A percentile compares a stretch with the other conserved stretches of the same genome.
Evolutionary conservation across 305 asterid genomes (phyloP).

Genomic region (Fraxinus paxiana): DNA sequence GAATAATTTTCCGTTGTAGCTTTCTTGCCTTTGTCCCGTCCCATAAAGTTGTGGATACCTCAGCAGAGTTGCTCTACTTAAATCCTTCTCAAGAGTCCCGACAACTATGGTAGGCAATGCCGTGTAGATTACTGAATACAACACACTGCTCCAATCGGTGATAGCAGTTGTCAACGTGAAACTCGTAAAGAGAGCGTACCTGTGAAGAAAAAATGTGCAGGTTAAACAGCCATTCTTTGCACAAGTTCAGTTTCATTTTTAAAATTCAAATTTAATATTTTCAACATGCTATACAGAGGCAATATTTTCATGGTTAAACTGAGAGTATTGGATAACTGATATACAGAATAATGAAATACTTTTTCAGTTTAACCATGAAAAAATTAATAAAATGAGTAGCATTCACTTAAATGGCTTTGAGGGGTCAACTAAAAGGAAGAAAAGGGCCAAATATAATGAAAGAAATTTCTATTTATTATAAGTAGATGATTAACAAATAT

Average conservation of each 20-base stretch:
- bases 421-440: background rate
- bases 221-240: background rate
- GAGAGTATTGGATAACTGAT: background rate
- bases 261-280: background rate
- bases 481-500: background rate
- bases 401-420: background rate
- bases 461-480: background rate
- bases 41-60: slow-evolving; percentile 83
- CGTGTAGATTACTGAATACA: slow-evolving; percentile 82
- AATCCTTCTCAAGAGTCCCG: slow-evolving; percentile 83
- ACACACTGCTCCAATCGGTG: slow-evolving; percentile 94
- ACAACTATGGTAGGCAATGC: slow-evolving; percentile 76
- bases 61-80: slow-evolving; percentile 66
- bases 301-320: background rate
- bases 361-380: background rate
- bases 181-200: slow-evolving; percentile 78
- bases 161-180: slow-evolving; percentile 90
- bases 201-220: slow-evolving; percentile 28
- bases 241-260: background rate
- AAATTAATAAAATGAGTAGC: background rate
- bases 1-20: slow-evolving; percentile 67
- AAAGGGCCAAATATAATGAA: background rate
- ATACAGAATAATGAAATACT: background rate
- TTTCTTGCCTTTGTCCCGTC: slow-evolving; percentile 78
- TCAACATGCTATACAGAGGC: background rate